Conservation (phyloP, 306 rosid species). For the Glycyrrhiza uralensis region DNA sequence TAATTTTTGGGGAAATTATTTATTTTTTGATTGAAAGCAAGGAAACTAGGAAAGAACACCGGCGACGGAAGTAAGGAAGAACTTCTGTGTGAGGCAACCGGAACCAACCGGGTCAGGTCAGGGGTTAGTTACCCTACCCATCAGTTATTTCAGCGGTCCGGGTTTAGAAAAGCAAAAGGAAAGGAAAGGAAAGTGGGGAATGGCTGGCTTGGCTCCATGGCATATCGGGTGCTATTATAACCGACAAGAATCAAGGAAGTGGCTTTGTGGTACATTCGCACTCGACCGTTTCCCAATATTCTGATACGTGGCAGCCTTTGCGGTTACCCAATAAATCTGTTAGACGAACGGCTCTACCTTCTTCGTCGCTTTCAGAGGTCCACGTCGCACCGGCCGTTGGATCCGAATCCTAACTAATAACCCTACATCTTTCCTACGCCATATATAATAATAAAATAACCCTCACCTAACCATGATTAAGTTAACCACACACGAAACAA, state of each 20-base stretch:
- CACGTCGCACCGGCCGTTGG: slow-evolving; percentile 59
- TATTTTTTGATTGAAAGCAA: too few relatives aligned
- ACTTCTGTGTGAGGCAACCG: too few relatives aligned
- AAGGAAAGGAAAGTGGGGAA: not conserved
- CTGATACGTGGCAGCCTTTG: slow-evolving; percentile 47
- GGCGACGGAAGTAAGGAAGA: too few relatives aligned
- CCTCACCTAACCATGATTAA: slow-evolving; percentile 37
- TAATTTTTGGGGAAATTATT: too few relatives aligned
- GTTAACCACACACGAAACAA: slow-evolving; percentile 2
- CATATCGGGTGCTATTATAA: not conserved
- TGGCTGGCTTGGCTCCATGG: slow-evolving; percentile 35
- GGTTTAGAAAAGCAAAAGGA: not conserved
- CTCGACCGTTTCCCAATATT: slow-evolving; percentile 15
- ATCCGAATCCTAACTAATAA: slow-evolving; percentile 42
- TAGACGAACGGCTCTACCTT: slow-evolving; percentile 31
- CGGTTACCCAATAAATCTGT: slow-evolving; percentile 12
- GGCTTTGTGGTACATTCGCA: slow-evolving; percentile 45
- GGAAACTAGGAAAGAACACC: too few relatives aligned
- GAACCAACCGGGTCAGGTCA: too few relatives aligned
- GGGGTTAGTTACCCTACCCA: too few relatives aligned
- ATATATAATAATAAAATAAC: not conserved
- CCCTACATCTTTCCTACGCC: not conserved
- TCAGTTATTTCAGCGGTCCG: too few relatives aligned
- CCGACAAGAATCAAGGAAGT: not conserved
- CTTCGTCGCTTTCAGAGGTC: slow-evolving; percentile 35